phyloP scores from a whole-genome alignment of 2,329 filamentous ascomycete species.

The Hyphodiscus sp. region DNA sequence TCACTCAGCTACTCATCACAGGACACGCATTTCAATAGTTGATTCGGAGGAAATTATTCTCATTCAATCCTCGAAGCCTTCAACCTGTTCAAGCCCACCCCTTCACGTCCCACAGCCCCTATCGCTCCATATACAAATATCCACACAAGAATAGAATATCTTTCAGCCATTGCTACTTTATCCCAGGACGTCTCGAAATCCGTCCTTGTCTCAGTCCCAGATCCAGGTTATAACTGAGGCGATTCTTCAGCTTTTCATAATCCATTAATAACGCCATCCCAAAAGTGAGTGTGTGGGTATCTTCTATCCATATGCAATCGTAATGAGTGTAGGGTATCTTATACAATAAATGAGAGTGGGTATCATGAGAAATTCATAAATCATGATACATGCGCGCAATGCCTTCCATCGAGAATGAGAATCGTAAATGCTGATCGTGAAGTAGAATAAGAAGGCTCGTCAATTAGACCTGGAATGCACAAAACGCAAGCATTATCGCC shows the following conservation, averaged over 20 bases:
- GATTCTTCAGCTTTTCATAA: neutral
- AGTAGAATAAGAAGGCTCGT: neutral
- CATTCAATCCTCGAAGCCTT: too few species aligned
- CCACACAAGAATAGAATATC: too few species aligned
- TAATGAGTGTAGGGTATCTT: neutral
- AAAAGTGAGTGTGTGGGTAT: neutral
- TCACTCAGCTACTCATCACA: too few species aligned
- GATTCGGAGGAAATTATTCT: too few species aligned
- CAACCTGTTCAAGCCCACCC: too few species aligned
- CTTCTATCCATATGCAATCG: neutral
- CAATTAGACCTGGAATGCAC: neutral
- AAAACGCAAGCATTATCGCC: neutral
- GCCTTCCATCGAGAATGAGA: neutral
- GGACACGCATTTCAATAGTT: too few species aligned
- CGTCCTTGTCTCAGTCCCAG: neutral
- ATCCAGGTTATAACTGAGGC: neutral
- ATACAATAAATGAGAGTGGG: neutral
- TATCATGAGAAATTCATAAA: neutral
- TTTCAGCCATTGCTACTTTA: too few species aligned
- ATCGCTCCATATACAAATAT: too few species aligned
- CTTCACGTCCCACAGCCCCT: too few species aligned
- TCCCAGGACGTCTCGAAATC: neutral
- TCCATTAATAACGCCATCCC: neutral
- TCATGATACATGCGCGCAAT: neutral
- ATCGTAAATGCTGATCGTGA: neutral